Percentiles rank a stretch among this genome's conserved stretches.
phyloP scores from a whole-genome alignment of 768 basidiomycete genomes.

The Boletus sp. region DNA sequence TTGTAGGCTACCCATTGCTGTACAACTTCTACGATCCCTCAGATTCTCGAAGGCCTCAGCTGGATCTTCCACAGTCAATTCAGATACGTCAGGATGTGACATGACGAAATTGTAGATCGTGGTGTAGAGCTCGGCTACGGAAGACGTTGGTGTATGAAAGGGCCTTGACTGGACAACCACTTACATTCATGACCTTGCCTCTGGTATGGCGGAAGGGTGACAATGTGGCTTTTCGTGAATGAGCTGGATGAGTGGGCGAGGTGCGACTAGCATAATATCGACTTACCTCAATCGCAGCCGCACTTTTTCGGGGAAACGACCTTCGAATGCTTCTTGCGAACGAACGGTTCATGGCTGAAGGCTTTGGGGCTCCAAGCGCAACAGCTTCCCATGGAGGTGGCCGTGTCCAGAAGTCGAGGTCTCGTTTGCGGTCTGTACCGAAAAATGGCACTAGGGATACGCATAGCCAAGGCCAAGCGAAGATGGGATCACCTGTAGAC shows the following conservation, averaged over 20 bases:
- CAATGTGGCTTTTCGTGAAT: constrained; percentile 70
- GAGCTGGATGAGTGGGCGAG: background rate
- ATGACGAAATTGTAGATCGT: constrained; percentile 80
- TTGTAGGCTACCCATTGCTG: constrained; percentile 89
- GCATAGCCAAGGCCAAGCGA: constrained; percentile 48
- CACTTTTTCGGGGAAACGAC: constrained; percentile 91
- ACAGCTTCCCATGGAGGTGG: constrained; percentile 50
- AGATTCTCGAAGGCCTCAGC: constrained; percentile 98
- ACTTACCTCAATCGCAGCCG: constrained; percentile 81
- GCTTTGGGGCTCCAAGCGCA: constrained; percentile 44
- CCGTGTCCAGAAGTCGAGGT: constrained; percentile 38
- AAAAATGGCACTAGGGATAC: constrained; percentile 23
- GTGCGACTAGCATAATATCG: background rate
- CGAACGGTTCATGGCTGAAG: constrained; percentile 69
- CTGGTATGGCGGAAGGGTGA: constrained; percentile 90
- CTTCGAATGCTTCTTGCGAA: constrained; percentile 70
- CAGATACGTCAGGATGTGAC: constrained; percentile 67
- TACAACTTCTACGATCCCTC: constrained; percentile 97
- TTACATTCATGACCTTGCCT: constrained; percentile 86
- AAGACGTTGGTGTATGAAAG: background rate
- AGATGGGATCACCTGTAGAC: constrained; percentile 75
- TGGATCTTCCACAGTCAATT: constrained; percentile 96
- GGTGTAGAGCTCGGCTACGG: constrained; percentile 79
- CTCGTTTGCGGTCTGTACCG: constrained; percentile 30
- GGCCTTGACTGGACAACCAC: constrained; percentile 23